These are phyloP conservation scores for Neurospora tetrasperma DNA, from an alignment of 495 filamentous ascomycete species.

Conservation along the genomic window DNA sequence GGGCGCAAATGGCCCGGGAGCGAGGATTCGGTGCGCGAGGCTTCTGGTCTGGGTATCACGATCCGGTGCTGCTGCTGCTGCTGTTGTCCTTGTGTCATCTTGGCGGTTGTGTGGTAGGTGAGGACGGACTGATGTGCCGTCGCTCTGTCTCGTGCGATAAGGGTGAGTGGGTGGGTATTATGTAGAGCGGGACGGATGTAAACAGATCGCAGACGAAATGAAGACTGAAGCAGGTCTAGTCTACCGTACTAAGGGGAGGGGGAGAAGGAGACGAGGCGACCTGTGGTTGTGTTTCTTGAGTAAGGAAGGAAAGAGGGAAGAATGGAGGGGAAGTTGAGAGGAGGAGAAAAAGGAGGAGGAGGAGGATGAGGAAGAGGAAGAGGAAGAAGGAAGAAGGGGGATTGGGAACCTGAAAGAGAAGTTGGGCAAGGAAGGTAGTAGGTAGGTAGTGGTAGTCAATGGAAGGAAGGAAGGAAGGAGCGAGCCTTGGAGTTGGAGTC, in stretches of 20 bases:
- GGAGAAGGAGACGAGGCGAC: background rate
- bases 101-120: background rate
- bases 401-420: background rate
- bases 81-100: background rate
- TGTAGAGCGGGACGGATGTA: background rate
- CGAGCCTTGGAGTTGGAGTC: background rate
- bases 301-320: background rate
- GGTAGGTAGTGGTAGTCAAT: background rate
- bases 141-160: background rate
- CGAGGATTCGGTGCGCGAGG: constrained; percentile 11
- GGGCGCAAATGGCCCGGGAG: constrained; percentile 27
- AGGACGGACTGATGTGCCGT: background rate
- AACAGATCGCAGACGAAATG: background rate
- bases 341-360: background rate
- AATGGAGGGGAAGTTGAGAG: background rate
- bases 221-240: background rate
- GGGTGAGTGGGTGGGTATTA: background rate
- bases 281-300: background rate
- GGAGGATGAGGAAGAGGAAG: background rate
- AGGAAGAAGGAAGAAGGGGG: background rate
- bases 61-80: background rate
- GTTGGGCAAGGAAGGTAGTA: background rate
- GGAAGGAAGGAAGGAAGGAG: no score
- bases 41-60: background rate
- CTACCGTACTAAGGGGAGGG: background rate